Evolutionary conservation across 306 rosid genomes (phyloP).

Genomic region (Cicer chorassanicum): DNA sequence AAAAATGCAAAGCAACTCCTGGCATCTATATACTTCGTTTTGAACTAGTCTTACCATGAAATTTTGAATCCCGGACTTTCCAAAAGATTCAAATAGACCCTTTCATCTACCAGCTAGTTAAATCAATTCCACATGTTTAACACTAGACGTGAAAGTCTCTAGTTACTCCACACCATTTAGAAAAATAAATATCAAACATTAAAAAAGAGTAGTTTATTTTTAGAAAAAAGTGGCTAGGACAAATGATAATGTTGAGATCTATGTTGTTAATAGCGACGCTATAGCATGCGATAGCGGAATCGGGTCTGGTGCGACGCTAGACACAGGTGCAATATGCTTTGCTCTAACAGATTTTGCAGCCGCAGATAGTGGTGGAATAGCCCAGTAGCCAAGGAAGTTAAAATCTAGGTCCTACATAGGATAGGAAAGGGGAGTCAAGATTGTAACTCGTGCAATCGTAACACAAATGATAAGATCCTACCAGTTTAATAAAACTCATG

Average conservation of each 20-base stretch:
- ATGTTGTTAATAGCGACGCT: background rate
- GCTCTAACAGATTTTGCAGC: background rate
- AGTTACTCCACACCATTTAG: background rate
- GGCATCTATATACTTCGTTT: background rate
- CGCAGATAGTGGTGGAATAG: background rate
- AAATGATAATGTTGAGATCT: background rate
- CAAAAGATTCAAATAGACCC: conserved; percentile 1
- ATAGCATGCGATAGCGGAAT: background rate
- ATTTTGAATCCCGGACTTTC: conserved; percentile 1
- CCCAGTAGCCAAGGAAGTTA: background rate
- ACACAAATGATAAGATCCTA: background rate
- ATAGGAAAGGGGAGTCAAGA: background rate
- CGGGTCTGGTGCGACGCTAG: background rate
- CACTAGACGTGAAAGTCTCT: background rate
- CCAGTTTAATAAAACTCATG: background rate
- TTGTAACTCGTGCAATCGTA: background rate
- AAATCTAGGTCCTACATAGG: background rate
- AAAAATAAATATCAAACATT: background rate
- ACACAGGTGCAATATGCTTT: background rate
- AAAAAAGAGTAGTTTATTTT: background rate
- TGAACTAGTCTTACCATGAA: background rate
- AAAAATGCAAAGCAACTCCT: conserved; percentile 5
- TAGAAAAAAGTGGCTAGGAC: background rate
- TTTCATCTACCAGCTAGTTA: background rate
- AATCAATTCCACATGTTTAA: background rate